A percentile compares a stretch with the other conserved stretches of the same genome.
phyloP scores from a whole-genome alignment of 1,139 yeast genomes.

The Trichomonascaceae sp. region DNA sequence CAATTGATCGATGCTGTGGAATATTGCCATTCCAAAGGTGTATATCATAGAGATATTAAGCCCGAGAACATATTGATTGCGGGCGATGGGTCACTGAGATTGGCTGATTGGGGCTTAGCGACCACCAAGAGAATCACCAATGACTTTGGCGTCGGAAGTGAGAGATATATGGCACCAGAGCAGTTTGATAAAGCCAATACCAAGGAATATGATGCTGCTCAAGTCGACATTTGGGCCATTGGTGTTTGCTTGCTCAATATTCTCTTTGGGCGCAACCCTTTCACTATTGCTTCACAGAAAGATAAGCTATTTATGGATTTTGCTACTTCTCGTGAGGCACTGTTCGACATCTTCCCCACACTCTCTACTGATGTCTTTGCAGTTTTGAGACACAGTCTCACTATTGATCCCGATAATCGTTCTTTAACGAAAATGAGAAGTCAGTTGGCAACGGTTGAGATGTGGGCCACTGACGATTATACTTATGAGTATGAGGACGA shows the following conservation, averaged over 20 bases:
- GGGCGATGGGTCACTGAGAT: conserved; percentile 61
- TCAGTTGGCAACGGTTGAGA: conserved; percentile 55
- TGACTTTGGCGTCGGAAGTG: conserved; percentile 91
- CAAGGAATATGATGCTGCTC: conserved; percentile 70
- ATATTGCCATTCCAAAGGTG: conserved; percentile 65
- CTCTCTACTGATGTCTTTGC: conserved; percentile 84
- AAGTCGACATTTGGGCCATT: conserved; percentile 88
- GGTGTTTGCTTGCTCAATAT: conserved; percentile 83
- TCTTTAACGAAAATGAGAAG: conserved; percentile 53
- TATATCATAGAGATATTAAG: conserved; percentile 83
- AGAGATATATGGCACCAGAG: conserved; percentile 97
- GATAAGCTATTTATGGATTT: conserved; percentile 86
- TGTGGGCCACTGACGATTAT: conserved; percentile 71
- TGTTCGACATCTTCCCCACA: conserved; percentile 86
- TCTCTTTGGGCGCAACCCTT: conserved; percentile 88
- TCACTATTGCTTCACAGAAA: conserved; percentile 69
- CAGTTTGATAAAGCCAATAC: conserved; percentile 47
- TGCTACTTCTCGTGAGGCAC: conserved; percentile 79
- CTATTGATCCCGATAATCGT: conserved; percentile 85
- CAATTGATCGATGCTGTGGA: conserved; percentile 77
- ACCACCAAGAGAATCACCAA: conserved; percentile 56
- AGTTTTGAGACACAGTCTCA: conserved; percentile 68
- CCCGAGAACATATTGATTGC: conserved; percentile 82
- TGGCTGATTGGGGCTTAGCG: conserved; percentile 92
- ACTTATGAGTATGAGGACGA: conserved; percentile 31